These are phyloP conservation scores for Carnegiea gigantea DNA, from an alignment of 179 eudicot species.

Conservation along the genomic window DNA sequence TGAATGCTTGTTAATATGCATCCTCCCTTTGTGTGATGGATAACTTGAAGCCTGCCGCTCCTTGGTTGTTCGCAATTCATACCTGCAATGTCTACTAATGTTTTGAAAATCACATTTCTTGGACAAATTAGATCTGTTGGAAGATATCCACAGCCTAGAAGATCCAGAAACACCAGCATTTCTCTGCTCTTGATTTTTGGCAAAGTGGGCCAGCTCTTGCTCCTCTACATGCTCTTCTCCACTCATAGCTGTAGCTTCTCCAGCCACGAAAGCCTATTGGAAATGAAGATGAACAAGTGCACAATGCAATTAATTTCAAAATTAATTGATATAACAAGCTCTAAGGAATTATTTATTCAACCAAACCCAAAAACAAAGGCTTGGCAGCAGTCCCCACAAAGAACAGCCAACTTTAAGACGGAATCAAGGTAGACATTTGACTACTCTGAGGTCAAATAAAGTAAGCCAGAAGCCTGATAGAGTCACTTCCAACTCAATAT, in stretches of 20 bases:
- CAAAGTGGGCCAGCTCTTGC: slow-evolving; percentile 25
- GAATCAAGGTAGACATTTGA: background rate
- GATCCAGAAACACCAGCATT: slow-evolving; percentile 37
- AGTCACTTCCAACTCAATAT: background rate
- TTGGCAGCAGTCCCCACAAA: background rate
- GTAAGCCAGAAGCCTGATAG: background rate
- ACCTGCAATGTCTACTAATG: slow-evolving; percentile 26
- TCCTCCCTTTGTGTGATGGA: slow-evolving; percentile 23
- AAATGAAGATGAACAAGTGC: slow-evolving; percentile 15
- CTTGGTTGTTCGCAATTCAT: slow-evolving; percentile 23
- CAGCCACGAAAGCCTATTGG: slow-evolving; percentile 24
- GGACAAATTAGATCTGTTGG: slow-evolving; percentile 40
- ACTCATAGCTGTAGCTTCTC: slow-evolving; percentile 20
- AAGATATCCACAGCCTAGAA: slow-evolving; percentile 42
- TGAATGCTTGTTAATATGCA: slow-evolving; percentile 21
- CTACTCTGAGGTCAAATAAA: background rate
- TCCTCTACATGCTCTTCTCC: slow-evolving; percentile 22
- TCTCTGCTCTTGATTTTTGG: slow-evolving; percentile 33
- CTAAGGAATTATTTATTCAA: background rate
- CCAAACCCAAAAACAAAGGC: background rate
- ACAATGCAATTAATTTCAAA: background rate
- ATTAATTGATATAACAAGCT: slow-evolving; percentile 8
- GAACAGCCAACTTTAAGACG: background rate
- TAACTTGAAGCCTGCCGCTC: slow-evolving; percentile 35
- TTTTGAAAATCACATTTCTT: slow-evolving; percentile 38